A percentile compares a stretch with the other conserved stretches of the same genome.
Evolutionary conservation across 2,329 filamentous ascomycete species (phyloP).

Genomic region (Fusarium guadeloupense): DNA sequence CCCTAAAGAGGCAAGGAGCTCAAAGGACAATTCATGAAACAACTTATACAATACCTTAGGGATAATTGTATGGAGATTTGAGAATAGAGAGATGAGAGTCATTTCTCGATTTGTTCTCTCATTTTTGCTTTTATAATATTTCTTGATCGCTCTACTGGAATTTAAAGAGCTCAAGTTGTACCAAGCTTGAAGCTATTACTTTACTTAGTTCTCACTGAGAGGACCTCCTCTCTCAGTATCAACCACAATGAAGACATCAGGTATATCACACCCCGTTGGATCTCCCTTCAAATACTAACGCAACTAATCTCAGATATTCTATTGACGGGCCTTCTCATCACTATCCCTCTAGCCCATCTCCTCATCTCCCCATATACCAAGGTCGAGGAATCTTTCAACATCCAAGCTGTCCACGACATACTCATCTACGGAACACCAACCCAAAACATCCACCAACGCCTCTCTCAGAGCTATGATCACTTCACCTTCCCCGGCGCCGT

Average conservation of each 20-base stretch:
- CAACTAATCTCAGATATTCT: conserved; percentile 40
- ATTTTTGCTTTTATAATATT: background rate
- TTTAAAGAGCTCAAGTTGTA: background rate
- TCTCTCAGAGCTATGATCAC: conserved; percentile 82
- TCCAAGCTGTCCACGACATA: conserved; percentile 93
- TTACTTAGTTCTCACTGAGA: background rate
- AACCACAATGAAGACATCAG: conserved; percentile 37
- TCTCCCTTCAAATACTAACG: background rate
- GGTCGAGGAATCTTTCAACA: conserved; percentile 98
- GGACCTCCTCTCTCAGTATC: conserved; percentile 6
- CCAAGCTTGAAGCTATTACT: background rate
- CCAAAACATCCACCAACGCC: conserved; percentile 59
- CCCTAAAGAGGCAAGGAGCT: conserved; percentile 14
- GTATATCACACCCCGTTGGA: conserved; percentile 7
- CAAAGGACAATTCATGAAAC: background rate
- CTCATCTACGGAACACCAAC: conserved; percentile 80
- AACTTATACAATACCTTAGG: background rate
- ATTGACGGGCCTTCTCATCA: conserved; percentile 50
- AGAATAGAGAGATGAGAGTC: background rate
- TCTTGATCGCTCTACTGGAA: background rate
- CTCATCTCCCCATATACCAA: conserved; percentile 87
- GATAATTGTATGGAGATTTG: background rate
- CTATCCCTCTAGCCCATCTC: conserved; percentile 75
- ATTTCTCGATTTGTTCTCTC: background rate
- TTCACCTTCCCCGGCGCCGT: conserved; percentile 90